Evolutionary conservation across 257 asterid species (phyloP), one percentile per base, ranked within the genome.

Genomic region (Solanum stenotomum): DNA sequence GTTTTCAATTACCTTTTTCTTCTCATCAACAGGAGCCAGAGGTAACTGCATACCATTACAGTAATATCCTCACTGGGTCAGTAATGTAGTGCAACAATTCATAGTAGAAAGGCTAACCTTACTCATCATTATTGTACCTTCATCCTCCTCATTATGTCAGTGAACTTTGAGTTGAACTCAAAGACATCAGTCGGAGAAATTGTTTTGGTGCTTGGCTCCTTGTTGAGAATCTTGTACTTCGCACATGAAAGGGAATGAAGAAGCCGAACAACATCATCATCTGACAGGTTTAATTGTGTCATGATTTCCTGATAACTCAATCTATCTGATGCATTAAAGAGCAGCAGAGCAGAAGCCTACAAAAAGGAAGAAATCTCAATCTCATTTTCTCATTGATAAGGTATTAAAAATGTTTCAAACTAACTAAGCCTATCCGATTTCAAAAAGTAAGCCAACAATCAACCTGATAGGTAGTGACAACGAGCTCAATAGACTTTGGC

Each of bases 191-290:
- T 91, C 8, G 94, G 93, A 87, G 98, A 92, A 84, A 97, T 93
- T 14, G 96, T 94, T 91, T 94, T 96, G 84, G 98, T 94, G 92
- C 87, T 94, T 11, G 99, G 99, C 92, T 97, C 98, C 94, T 96
- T 97, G 87, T 29, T 91, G 89, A 97, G 94, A 89, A 97, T 97
- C 92, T 93, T 97, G 87, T 97, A 94, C 91, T 93, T 96, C 18
- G 99, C 99, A 90, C 99, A 97, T 15, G 99, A 94, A 87, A 97
- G 98, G 8, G 99, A 96, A 89, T 97, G 98, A 79, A 97, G 98
- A 92, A 95, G 90, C 90, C 99, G 91, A 84, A 96, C 94, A 89
- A 97, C 98, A 89, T 97, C 99, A 76, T 97, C 99, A 89, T 97
- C 99, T 3, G 95, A 90, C 38, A 97, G 91, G 91, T 97, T 97